Percentiles rank a stretch among this genome's conserved stretches.
Conservation (phyloP, 1,284 basidiomycete genomes). For the Cryptococcus maquisensis region DNA sequence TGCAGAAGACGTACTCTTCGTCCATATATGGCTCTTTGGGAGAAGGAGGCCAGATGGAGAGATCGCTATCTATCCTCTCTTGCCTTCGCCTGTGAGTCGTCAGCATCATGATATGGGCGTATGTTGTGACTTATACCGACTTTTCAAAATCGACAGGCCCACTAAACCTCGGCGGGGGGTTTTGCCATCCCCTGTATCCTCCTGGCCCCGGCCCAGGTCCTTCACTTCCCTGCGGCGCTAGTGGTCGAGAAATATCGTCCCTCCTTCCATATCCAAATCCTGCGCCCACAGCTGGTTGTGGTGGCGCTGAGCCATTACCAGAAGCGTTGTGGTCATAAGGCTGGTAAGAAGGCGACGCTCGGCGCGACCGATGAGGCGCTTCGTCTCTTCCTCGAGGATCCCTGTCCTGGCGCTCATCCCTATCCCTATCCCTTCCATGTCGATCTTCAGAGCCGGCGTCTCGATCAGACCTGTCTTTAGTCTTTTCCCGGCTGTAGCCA, state of each 20-base stretch:
- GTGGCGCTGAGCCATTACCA: not conserved
- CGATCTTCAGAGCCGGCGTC: slow-evolving; percentile 6
- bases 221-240: slow-evolving; percentile 6
- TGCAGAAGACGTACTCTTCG: slow-evolving; percentile 34
- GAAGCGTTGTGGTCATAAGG: slow-evolving; percentile 2
- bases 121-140: not conserved
- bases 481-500: slow-evolving; percentile 7
- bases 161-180: slow-evolving; percentile 11
- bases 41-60: slow-evolving; percentile 79
- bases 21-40: slow-evolving; percentile 56
- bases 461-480: slow-evolving; percentile 1
- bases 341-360: slow-evolving; percentile 8
- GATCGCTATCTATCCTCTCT: slow-evolving; percentile 61
- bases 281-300: not conserved
- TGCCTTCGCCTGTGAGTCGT: slow-evolving; percentile 61
- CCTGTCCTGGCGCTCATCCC: slow-evolving; percentile 1
- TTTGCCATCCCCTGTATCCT: slow-evolving; percentile 11
- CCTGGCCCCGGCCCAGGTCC: slow-evolving; percentile 7
- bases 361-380: slow-evolving; percentile 2
- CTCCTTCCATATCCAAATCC: slow-evolving; percentile 14
- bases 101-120: not conserved
- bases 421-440: slow-evolving; percentile 4
- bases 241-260: slow-evolving; percentile 11
- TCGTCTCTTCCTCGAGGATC: slow-evolving; percentile 2
- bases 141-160: slow-evolving; percentile 29